Conservation (phyloP, 1,284 basidiomycete species). For the Ceratobasidium sp. region DNA sequence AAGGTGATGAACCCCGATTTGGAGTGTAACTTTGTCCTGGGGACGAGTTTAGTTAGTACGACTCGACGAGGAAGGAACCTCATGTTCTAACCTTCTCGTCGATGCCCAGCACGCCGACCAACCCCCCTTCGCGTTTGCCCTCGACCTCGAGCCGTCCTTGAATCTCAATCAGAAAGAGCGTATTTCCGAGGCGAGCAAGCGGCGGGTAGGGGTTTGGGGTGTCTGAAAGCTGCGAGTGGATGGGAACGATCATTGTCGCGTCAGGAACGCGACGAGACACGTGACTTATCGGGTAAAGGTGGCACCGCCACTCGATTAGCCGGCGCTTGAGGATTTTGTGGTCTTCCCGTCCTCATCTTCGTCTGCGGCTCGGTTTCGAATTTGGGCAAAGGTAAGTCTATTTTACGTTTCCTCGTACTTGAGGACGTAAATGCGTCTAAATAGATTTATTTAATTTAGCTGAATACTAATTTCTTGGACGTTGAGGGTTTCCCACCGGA, state of each 20-base stretch:
- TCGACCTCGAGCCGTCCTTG: constrained; percentile 78
- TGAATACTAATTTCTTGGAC: not conserved
- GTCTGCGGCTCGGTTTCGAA: not conserved
- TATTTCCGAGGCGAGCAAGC: constrained; percentile 14
- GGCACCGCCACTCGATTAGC: constrained; percentile 17
- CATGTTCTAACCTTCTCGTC: constrained; percentile 57
- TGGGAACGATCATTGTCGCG: constrained; percentile 39
- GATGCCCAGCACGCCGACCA: constrained; percentile 71
- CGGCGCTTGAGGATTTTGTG: constrained; percentile 29
- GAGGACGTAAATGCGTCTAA: not conserved
- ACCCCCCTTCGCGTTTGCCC: constrained; percentile 65
- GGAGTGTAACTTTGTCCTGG: constrained; percentile 80
- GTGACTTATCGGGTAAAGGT: constrained; percentile 9
- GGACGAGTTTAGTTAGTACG: constrained; percentile 3
- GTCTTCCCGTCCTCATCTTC: not conserved
- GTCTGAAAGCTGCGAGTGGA: not conserved
- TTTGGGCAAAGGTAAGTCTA: not conserved
- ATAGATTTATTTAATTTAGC: not conserved
- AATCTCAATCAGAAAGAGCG: constrained; percentile 74
- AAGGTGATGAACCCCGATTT: constrained; percentile 87
- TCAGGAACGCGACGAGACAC: not conserved
- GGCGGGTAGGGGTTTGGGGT: constrained; percentile 4
- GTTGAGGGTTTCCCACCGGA: not conserved
- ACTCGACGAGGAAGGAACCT: constrained; percentile 44
- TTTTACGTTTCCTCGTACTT: not conserved